Conservation (phyloP, 2,329 filamentous ascomycete species). For the Penicillium sp. region DNA sequence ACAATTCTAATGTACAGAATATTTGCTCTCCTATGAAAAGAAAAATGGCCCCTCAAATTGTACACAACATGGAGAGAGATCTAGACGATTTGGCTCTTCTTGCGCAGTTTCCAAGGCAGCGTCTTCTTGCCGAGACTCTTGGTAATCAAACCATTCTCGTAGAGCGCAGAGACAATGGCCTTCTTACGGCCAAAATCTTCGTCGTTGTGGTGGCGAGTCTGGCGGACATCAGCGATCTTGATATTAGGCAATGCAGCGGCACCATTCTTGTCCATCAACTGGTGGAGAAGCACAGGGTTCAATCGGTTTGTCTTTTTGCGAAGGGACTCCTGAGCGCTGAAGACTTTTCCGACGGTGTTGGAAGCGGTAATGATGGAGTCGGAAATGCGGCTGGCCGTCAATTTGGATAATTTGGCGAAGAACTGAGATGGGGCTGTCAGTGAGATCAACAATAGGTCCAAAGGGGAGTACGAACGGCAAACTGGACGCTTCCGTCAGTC, state of each 20-base stretch:
- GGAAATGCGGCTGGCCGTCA: constrained; percentile 73
- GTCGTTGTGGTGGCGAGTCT: constrained; percentile 71
- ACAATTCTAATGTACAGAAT: constrained; percentile 29
- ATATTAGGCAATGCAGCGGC: constrained; percentile 65
- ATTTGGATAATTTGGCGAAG: constrained; percentile 74
- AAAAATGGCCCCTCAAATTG: constrained; percentile 1
- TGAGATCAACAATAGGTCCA: background rate
- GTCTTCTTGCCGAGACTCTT: constrained; percentile 11
- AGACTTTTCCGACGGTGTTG: constrained; percentile 54
- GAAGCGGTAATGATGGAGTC: constrained; percentile 65
- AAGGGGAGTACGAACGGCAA: constrained; percentile 61
- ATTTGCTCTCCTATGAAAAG: constrained; percentile 16
- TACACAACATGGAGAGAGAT: constrained; percentile 1
- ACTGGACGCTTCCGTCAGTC: constrained; percentile 61
- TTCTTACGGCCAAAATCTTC: constrained; percentile 73
- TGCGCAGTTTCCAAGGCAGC: background rate
- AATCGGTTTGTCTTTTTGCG: constrained; percentile 7
- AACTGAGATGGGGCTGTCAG: constrained; percentile 55
- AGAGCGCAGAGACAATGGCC: constrained; percentile 70
- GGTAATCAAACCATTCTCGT: constrained; percentile 60
- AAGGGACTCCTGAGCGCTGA: constrained; percentile 32
- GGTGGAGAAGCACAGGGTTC: constrained; percentile 48
- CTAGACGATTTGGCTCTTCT: background rate
- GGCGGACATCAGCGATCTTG: constrained; percentile 60
- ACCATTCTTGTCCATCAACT: constrained; percentile 53